Conservation (phyloP, 441 rosid species). For the Adansonia gregorii region DNA sequence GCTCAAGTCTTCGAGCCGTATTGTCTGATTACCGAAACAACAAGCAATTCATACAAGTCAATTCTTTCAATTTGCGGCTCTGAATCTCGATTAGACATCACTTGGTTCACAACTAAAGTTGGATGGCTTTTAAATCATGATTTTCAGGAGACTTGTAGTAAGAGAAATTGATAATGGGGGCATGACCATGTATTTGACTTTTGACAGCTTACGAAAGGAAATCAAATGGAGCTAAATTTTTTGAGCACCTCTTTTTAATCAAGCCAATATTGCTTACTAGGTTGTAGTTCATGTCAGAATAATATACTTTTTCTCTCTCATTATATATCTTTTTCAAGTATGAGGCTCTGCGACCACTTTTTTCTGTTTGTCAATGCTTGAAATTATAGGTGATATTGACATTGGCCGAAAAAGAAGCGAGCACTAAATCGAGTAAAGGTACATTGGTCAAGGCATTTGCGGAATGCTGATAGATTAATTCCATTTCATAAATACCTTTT, state of each 20-base stretch:
- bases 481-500: not conserved
- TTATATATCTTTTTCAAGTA: not conserved
- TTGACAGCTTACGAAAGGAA: not conserved
- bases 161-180: not conserved
- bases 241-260: not conserved
- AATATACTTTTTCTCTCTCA: not conserved
- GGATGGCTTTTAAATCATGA: not conserved
- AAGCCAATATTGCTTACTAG: not conserved
- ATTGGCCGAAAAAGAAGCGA: not conserved
- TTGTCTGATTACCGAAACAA: not conserved
- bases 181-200: not conserved
- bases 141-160: not conserved
- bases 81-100: not conserved
- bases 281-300: not conserved
- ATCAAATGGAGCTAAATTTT: not conserved
- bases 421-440: conserved; percentile 15
- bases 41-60: not conserved
- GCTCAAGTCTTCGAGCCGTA: not conserved
- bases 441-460: not conserved
- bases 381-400: not conserved
- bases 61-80: not conserved
- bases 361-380: not conserved
- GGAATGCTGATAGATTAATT: not conserved
- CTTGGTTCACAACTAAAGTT: not conserved
- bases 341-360: not conserved